Evolutionary conservation across 129 eudicot genomes (phyloP), one percentile per base, ranked within the genome.

Genomic region (Helianthus annuus): DNA sequence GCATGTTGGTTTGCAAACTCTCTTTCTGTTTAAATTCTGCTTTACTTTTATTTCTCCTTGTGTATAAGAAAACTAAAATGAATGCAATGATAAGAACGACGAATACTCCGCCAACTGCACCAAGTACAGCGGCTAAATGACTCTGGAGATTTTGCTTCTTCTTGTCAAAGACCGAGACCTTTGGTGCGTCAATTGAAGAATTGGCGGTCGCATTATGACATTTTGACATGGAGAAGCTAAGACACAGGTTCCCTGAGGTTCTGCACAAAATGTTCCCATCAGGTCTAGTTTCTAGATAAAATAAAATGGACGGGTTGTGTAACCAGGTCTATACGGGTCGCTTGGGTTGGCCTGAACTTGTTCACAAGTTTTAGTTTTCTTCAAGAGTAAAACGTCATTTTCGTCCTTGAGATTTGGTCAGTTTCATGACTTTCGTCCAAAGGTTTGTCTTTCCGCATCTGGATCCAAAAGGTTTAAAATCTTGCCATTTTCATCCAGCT

Each of bases 241-340:
- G 95, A 76, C 98, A 93, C 63, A 83, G 58, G 84, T 93, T 93
- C 72, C 98, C 98, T 39, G 92, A 79, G 76, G 90, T 72, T 81
- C 98, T 89, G 96, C 80, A 61, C 11, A 76, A n/a, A 77, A 78
- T 14, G 44, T 64, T 64, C 12, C 62, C 17, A 54, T 78, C 46
- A 71, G 59, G 44, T 64, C 10, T 49, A 22, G 80, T 69, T 32
- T 52, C 54, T 59, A 49, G 49, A 39, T 5, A 63, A 38, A 63
- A 63, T 9, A 63, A 38, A 63, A 63, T 9, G 29, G 36, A 24
- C 10, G 7, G 29, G 17, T 29, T 9, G 19, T 13, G 22, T 32
- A 32, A 56, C 36, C 66, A 56, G 42, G 42, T 34, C 61, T n/a
- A 22, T 4, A 15, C 14, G 62, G 45, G 44, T 10, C 5, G 68